Conservation (phyloP, 2,329 filamentous ascomycete genomes). For the Fusarium proliferatum region DNA sequence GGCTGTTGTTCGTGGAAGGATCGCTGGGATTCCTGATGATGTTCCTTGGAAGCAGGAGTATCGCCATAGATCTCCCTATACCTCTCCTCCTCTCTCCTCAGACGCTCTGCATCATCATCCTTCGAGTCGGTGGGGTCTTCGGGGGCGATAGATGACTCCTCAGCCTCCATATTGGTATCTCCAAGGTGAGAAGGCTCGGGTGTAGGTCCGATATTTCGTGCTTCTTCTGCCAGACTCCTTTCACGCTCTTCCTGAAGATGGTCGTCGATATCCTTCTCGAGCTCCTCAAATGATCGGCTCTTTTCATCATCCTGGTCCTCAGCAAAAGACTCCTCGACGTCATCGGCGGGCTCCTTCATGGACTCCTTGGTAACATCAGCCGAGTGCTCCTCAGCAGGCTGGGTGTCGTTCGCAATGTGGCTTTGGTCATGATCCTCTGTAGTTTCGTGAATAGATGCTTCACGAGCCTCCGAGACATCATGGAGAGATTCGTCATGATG, state of each 20-base stretch:
- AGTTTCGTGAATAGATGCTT: background rate
- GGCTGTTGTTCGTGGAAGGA: slow-evolving; percentile 15
- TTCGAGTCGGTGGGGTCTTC: slow-evolving; percentile 4
- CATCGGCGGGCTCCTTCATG: background rate
- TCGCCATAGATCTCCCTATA: slow-evolving; percentile 63
- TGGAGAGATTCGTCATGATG: background rate
- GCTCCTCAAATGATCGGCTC: slow-evolving; percentile 31
- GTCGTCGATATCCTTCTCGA: slow-evolving; percentile 37
- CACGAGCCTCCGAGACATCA: background rate
- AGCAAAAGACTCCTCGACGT: slow-evolving; percentile 2
- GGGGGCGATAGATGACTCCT: slow-evolving; percentile 16
- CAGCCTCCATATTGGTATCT: slow-evolving; percentile 1
- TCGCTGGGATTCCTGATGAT: slow-evolving; percentile 7
- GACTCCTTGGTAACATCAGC: slow-evolving; percentile 16
- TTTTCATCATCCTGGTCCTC: slow-evolving; percentile 11
- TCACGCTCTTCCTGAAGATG: slow-evolving; percentile 37
- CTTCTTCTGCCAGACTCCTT: slow-evolving; percentile 30
- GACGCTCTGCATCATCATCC: slow-evolving; percentile 47
- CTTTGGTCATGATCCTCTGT: slow-evolving; percentile 5
- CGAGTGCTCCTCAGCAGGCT: slow-evolving; percentile 7
- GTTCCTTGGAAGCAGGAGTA: slow-evolving; percentile 9
- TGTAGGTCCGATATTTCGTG: background rate
- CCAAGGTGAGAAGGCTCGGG: slow-evolving; percentile 36
- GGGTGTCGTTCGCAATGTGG: background rate
- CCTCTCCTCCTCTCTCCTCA: slow-evolving; percentile 60